phyloP scores from a whole-genome alignment of 2,329 filamentous ascomycete genomes.

The Cryphonectria radicalis region DNA sequence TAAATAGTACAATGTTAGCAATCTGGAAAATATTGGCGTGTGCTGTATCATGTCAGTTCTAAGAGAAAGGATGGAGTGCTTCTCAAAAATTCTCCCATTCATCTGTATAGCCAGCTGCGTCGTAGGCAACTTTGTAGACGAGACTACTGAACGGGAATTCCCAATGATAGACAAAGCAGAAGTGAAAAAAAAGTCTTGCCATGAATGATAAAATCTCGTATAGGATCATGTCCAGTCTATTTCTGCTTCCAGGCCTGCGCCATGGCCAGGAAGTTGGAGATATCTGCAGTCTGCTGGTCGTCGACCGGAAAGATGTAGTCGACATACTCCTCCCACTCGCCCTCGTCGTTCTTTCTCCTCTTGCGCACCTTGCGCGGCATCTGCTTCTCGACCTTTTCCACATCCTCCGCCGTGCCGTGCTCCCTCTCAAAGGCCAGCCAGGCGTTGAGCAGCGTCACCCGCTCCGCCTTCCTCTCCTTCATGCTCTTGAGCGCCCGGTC shows the following conservation, averaged over 20 bases:
- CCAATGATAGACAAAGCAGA: background rate
- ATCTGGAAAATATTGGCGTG: background rate
- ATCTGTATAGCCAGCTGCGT: too few relatives aligned
- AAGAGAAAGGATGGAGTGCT: background rate
- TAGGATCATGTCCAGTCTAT: conserved; percentile 9
- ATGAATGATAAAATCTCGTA: background rate
- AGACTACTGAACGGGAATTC: too few relatives aligned
- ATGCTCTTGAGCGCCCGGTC: conserved; percentile 82
- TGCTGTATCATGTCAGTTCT: background rate
- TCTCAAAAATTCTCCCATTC: background rate
- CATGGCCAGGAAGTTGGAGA: conserved; percentile 83
- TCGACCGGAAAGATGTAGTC: conserved; percentile 98
- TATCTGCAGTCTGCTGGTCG: conserved; percentile 80
- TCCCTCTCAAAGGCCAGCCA: conserved; percentile 92
- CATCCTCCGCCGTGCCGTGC: conserved; percentile 75
- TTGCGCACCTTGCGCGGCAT: conserved; percentile 96
- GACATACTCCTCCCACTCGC: conserved; percentile 93
- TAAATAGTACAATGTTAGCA: too few relatives aligned
- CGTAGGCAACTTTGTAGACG: too few relatives aligned
- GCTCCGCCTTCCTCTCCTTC: conserved; percentile 90
- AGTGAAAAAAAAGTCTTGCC: background rate
- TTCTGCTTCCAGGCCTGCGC: conserved; percentile 86
- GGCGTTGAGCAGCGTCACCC: conserved; percentile 87
- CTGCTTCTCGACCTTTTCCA: conserved; percentile 84
- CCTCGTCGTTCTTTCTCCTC: conserved; percentile 87